These are phyloP conservation scores for Penstemon davidsonii DNA, from an alignment of 257 asterid species.

Conservation along the genomic window DNA sequence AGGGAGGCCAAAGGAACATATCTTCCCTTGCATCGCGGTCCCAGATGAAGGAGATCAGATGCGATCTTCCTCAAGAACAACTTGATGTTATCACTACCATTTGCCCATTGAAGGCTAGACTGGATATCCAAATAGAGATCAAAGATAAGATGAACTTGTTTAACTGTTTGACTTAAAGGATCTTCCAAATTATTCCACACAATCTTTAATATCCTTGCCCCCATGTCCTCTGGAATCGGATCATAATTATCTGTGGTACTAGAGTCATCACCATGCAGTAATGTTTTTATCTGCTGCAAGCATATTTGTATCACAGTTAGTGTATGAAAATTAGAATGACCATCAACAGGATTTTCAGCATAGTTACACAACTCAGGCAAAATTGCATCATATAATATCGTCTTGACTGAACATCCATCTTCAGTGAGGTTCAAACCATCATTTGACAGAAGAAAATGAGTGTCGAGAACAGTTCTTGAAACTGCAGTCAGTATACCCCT, in stretches of 20 bases:
- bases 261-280: conserved; percentile 42
- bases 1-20: conserved; percentile 83
- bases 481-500: conserved; percentile 93
- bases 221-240: conserved; percentile 72
- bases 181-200: conserved; percentile 98
- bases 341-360: conserved; percentile 80
- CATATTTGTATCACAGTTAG: conserved; percentile 95
- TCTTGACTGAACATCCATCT: conserved; percentile 38
- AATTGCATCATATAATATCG: conserved; percentile 83
- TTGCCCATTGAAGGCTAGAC: conserved; percentile 59
- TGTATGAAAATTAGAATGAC: conserved; percentile 90
- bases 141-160: conserved; percentile 90
- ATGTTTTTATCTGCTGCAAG: conserved; percentile 90
- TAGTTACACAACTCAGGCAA: conserved; percentile 80
- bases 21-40: conserved; percentile 96
- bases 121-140: conserved; percentile 88
- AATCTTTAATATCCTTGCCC: conserved; percentile 66
- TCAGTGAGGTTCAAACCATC: conserved; percentile 34
- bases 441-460: conserved; percentile 40
- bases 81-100: conserved; percentile 61
- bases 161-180: conserved; percentile 94
- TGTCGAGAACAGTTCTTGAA: conserved; percentile 71
- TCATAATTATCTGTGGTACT: conserved; percentile 39
- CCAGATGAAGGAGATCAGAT: conserved; percentile 72
- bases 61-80: conserved; percentile 70